Evolutionary conservation across 768 basidiomycete species (phyloP).

Genomic region (Mrakia blollopis): DNA sequence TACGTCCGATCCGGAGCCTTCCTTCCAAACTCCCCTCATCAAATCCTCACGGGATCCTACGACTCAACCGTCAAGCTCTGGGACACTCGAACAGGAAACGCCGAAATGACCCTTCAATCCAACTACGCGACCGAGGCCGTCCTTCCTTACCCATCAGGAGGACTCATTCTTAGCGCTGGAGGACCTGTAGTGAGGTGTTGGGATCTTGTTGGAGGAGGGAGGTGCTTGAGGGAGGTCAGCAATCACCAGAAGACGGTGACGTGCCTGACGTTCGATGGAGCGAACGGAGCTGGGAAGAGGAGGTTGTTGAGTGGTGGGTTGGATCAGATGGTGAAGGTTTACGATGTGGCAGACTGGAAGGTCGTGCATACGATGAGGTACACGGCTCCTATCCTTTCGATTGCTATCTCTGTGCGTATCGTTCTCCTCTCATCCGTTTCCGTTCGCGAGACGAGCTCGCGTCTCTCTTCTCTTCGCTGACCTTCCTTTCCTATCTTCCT

Average conservation of each 20-base stretch:
- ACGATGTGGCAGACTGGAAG: slow-evolving; percentile 83
- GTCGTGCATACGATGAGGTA: slow-evolving; percentile 99
- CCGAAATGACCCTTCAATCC: slow-evolving; percentile 53
- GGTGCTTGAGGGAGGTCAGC: slow-evolving; percentile 81
- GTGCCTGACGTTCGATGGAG: slow-evolving; percentile 66
- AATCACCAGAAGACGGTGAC: slow-evolving; percentile 99
- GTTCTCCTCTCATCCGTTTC: too few relatives aligned
- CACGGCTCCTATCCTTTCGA: slow-evolving; percentile 80
- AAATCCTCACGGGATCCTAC: slow-evolving; percentile 89
- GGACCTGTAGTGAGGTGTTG: slow-evolving; percentile 91
- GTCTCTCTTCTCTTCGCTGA: neutral
- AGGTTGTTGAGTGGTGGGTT: slow-evolving; percentile 83
- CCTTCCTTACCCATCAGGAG: slow-evolving; percentile 75
- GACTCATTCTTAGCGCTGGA: slow-evolving; percentile 70
- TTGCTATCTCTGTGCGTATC: slow-evolving; percentile 78
- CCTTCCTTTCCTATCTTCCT: neutral
- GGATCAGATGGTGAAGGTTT: slow-evolving; percentile 98
- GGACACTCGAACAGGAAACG: slow-evolving; percentile 75
- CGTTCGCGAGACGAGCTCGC: neutral
- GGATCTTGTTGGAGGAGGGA: slow-evolving; percentile 88
- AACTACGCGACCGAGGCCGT: slow-evolving; percentile 81
- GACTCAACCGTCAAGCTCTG: slow-evolving; percentile 84
- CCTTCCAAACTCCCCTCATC: slow-evolving; percentile 70
- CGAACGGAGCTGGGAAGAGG: slow-evolving; percentile 52
- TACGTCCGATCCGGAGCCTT: slow-evolving; percentile 93